Percentiles rank a stretch among this genome's conserved stretches.
Conservation (phyloP, 2,329 filamentous ascomycete genomes). For the Fusarium sp. region DNA sequence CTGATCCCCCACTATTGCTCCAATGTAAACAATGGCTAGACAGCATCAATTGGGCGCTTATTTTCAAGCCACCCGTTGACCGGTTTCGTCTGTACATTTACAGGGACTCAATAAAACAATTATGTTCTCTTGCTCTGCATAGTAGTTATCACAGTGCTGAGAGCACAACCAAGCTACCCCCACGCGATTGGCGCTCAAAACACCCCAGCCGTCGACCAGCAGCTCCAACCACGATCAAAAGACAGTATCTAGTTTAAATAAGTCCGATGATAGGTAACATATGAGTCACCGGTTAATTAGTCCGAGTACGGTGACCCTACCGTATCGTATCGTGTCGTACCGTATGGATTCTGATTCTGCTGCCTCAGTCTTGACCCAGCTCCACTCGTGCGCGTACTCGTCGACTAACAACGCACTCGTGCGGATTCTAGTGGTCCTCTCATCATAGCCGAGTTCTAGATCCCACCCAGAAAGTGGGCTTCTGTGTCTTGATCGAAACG, state of each 20-base stretch:
- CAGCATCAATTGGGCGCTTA: slow-evolving; percentile 16
- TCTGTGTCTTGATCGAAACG: slow-evolving; percentile 18
- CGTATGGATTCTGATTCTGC: slow-evolving; percentile 24
- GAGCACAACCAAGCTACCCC: slow-evolving; percentile 10
- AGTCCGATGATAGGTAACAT: slow-evolving; percentile 29
- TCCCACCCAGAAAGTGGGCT: slow-evolving; percentile 33
- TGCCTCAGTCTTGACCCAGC: slow-evolving; percentile 10
- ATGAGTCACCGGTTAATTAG: slow-evolving; percentile 38
- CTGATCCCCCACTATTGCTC: slow-evolving; percentile 15
- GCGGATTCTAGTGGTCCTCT: slow-evolving; percentile 40
- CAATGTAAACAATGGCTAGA: slow-evolving; percentile 19
- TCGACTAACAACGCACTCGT: slow-evolving; percentile 38
- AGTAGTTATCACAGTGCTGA: slow-evolving; percentile 3
- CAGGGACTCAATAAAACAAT: background rate
- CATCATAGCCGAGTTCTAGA: slow-evolving; percentile 44
- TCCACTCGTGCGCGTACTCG: slow-evolving; percentile 38
- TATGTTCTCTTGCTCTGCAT: background rate
- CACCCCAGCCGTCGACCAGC: slow-evolving; percentile 6
- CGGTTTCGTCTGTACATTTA: slow-evolving; percentile 10
- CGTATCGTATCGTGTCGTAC: slow-evolving; percentile 12
- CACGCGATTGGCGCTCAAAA: slow-evolving; percentile 35
- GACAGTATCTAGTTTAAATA: background rate
- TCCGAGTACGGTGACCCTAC: slow-evolving; percentile 19
- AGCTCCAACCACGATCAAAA: slow-evolving; percentile 5
- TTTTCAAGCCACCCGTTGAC: background rate